phyloP scores from a whole-genome alignment of 2,329 filamentous ascomycete genomes.

The Trichoderma arundinaceum region DNA sequence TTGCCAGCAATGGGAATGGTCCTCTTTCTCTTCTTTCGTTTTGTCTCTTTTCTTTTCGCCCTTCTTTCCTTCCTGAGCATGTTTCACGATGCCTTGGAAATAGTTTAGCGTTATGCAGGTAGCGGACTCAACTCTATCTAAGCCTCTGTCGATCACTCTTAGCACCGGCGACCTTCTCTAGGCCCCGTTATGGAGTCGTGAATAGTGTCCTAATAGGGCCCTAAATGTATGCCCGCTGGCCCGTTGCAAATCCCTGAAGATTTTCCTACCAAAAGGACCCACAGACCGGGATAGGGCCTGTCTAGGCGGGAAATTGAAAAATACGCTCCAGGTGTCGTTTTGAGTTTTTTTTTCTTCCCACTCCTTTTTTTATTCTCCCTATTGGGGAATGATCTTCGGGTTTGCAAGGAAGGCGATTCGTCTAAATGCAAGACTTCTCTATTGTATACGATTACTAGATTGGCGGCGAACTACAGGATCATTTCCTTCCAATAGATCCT shows the following conservation, averaged over 20 bases:
- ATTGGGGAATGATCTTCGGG: neutral
- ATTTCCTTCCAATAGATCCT: conserved; percentile 17
- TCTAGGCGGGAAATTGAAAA: neutral
- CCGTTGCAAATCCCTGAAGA: too few species aligned
- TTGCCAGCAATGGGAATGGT: neutral
- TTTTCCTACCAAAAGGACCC: too few species aligned
- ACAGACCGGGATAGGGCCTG: neutral
- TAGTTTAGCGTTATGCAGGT: conserved; percentile 1
- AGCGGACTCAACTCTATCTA: conserved; percentile 8
- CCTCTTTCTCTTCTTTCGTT: neutral
- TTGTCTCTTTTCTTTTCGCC: neutral
- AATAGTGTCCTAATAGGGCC: neutral
- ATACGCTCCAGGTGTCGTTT: neutral
- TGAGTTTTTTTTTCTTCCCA: neutral
- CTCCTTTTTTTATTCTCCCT: neutral
- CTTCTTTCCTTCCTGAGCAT: neutral
- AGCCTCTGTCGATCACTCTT: conserved; percentile 15
- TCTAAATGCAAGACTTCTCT: neutral
- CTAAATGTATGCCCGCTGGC: too few species aligned
- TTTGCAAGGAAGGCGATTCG: neutral
- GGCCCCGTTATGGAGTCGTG: conserved; percentile 5
- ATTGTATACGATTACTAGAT: neutral
- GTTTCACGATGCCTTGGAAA: neutral
- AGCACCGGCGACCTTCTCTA: neutral
- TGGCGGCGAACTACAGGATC: neutral